Conservation (phyloP, 176 grass and related monocot genomes). For the Poa pratensis region DNA sequence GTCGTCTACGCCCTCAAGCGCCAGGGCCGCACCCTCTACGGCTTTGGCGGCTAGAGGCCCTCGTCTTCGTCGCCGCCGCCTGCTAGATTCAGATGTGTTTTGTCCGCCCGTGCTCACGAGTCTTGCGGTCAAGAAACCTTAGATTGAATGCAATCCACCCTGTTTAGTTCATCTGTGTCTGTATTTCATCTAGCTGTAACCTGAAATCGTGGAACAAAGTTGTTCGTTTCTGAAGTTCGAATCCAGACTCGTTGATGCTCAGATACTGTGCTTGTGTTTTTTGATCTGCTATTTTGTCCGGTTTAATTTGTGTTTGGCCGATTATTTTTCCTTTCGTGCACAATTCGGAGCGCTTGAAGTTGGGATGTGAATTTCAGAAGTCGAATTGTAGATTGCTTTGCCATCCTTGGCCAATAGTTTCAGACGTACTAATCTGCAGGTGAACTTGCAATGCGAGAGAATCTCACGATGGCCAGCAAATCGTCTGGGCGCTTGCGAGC, state of each 20-base stretch:
- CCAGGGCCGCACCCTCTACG: slow-evolving; percentile 90
- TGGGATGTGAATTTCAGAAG: too few species aligned
- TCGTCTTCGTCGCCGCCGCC: background rate
- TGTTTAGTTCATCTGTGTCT: slow-evolving; percentile 22
- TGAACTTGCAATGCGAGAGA: background rate
- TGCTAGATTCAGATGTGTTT: background rate
- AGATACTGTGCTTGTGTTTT: background rate
- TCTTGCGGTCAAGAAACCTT: slow-evolving; percentile 41
- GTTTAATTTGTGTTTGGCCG: too few species aligned
- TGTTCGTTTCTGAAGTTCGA: background rate
- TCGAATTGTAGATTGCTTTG: background rate
- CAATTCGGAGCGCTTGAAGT: too few species aligned
- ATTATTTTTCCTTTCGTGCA: background rate
- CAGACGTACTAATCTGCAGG: background rate
- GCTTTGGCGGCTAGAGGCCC: slow-evolving; percentile 58
- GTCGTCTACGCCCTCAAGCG: slow-evolving; percentile 87
- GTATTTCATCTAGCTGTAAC: slow-evolving; percentile 3
- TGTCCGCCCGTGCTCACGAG: slow-evolving; percentile 8
- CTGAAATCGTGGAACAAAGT: background rate
- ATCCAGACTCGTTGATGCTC: background rate
- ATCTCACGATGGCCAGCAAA: background rate
- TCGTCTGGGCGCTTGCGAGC: background rate
- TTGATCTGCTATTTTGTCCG: background rate
- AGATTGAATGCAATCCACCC: background rate
- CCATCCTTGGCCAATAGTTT: background rate